Evolutionary conservation across 768 basidiomycete genomes (phyloP).

Genomic region (Boletus reticuloceps): DNA sequence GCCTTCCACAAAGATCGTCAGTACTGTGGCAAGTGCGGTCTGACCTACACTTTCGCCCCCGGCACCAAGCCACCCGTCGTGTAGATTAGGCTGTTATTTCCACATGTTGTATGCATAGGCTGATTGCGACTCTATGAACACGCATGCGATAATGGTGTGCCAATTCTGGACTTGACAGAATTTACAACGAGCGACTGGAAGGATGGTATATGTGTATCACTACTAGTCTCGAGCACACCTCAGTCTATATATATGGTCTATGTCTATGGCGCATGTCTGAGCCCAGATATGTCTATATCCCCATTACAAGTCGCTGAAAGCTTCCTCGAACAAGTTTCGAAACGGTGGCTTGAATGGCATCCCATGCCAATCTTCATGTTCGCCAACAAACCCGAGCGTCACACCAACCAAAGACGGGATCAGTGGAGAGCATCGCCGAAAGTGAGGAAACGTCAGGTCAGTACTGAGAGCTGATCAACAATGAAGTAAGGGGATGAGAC

Average conservation of each 20-base stretch:
- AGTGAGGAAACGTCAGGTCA: no score
- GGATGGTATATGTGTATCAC: not conserved
- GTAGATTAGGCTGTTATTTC: constrained; percentile 33
- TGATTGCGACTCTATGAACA: constrained; percentile 1
- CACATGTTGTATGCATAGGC: constrained; percentile 12
- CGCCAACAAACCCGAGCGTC: constrained; percentile 30
- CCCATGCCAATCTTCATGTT: constrained; percentile 34
- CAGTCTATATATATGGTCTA: not conserved
- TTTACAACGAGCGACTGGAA: no score
- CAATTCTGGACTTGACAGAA: no score
- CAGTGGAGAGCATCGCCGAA: no score
- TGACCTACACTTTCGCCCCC: constrained; percentile 83
- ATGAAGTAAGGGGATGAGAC: constrained; percentile 20
- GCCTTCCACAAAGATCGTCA: constrained; percentile 98
- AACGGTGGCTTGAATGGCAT: constrained; percentile 10
- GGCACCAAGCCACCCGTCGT: constrained; percentile 76
- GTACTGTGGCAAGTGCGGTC: constrained; percentile 94
- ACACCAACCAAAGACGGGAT: constrained; percentile 34
- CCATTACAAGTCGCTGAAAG: not conserved
- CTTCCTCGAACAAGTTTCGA: not conserved
- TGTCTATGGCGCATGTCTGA: no score
- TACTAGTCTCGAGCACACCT: not conserved
- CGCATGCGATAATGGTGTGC: not conserved
- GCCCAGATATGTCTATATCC: not conserved
- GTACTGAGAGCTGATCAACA: no score